Base-by-base conservation (phyloP, 2,329 filamentous ascomycete species). In the Acrodontium crateriforme region DNA sequence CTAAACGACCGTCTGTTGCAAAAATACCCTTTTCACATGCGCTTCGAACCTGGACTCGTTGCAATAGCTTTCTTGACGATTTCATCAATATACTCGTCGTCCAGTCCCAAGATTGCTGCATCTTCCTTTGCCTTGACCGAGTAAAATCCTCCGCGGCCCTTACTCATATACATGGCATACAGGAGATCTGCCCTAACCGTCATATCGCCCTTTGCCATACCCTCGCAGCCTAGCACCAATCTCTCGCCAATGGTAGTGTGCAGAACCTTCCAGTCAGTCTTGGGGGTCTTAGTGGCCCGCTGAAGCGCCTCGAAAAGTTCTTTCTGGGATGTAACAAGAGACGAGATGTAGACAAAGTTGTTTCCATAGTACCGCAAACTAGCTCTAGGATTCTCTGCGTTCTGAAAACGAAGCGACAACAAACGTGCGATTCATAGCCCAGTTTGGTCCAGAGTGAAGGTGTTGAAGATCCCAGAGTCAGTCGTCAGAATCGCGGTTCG, bases 241-340 rank as follows among this genome's bases (percentile, higher is more conserved):
- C n/a, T n/a, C n/a, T n/a, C n/a, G n/a, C n/a, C n/a, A n/a, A n/a
- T n/a, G n/a, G n/a, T n/a, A n/a, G n/a, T n/a, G n/a, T n/a, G n/a
- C n/a, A n/a, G n/a, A 26, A 78, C 59, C 3, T 44, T 58, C 74
- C 74, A 78, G 40, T 77, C 72, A 0, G 47, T 50, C 16, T 74
- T 66, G 1, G 50, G 63, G 0, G 65, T 69, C 0, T 61, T 61
- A 0, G 65, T 63, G 3, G 71, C 70, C 0, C 64, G 61, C 44
- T 72, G 60, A n/a, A 74, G 47, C n/a, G 60, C 62, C 20, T 66
- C 62, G 31, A 78, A 59, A 54, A 78, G 75, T 9, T 78, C 72
- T 5, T 60, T 58, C 46, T 78, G 74, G 31, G 50, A 68, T 31
- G 71, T 38, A 9, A 52, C 41, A 49, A 74, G 78, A 39, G 63